Evolutionary conservation across 805 yeast species (phyloP).

Genomic region (Starmera amethionina): DNA sequence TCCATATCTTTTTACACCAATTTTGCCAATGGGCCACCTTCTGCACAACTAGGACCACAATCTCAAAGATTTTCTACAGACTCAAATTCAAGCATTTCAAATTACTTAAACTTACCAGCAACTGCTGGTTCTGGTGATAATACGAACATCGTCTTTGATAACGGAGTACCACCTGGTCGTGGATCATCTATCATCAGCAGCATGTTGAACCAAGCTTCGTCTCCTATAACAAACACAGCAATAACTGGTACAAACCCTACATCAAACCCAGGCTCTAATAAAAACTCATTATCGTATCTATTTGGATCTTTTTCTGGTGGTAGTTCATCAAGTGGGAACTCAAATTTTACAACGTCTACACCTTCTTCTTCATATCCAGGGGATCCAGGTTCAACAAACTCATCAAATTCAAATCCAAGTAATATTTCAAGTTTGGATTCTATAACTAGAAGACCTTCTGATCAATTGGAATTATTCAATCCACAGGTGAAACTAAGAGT

Average conservation of each 20-base stretch:
- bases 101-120: conserved; percentile 10
- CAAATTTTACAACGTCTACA: too few species aligned
- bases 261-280: neutral
- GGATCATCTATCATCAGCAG: conserved; percentile 17
- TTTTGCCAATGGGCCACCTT: conserved; percentile 6
- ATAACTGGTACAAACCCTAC: neutral
- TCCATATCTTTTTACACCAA: conserved; percentile 18
- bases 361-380: too few species aligned
- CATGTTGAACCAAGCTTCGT: conserved; percentile 9
- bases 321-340: too few species aligned
- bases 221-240: conserved; percentile 7
- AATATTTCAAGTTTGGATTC: too few species aligned
- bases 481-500: conserved; percentile 23
- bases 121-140: conserved; percentile 10
- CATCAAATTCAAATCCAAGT: too few species aligned
- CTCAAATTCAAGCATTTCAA: conserved; percentile 17
- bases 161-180: conserved; percentile 6
- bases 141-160: neutral
- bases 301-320: too few species aligned
- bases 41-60: too few species aligned
- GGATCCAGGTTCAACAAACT: too few species aligned
- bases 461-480: conserved; percentile 39
- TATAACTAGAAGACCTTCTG: conserved; percentile 32
- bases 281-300: too few species aligned
- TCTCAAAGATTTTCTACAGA: conserved; percentile 17